These are phyloP conservation scores for Phlyctochytrium planicorne DNA, from an alignment of 192 early-diverging fungal species.

Conservation along the genomic window DNA sequence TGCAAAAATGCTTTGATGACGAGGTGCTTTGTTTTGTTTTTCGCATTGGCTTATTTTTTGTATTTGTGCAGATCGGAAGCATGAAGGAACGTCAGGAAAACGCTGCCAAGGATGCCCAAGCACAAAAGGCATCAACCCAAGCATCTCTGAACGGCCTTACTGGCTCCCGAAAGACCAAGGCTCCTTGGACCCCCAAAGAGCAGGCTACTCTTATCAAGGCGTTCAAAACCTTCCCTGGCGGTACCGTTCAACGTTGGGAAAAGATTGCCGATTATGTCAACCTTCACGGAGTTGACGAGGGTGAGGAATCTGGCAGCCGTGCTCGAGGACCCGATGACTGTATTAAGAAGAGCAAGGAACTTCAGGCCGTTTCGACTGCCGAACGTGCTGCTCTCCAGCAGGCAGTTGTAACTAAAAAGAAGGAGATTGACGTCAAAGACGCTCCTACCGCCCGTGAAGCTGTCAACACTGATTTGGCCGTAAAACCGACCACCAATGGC, in stretches of 20 bases:
- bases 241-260: slow-evolving; percentile 73
- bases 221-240: slow-evolving; percentile 77
- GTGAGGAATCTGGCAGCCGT: slow-evolving; percentile 37
- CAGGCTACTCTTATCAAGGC: slow-evolving; percentile 73
- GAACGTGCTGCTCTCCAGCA: slow-evolving; percentile 37
- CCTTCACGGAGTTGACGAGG: slow-evolving; percentile 62
- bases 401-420: slow-evolving; percentile 28
- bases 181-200: slow-evolving; percentile 71
- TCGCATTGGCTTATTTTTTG: background rate
- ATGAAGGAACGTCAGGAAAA: slow-evolving; percentile 10
- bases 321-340: slow-evolving; percentile 65
- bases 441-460: slow-evolving; percentile 26
- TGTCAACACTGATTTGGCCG: slow-evolving; percentile 12
- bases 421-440: slow-evolving; percentile 33
- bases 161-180: slow-evolving; percentile 23
- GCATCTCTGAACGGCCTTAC: background rate
- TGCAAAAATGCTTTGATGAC: slow-evolving; percentile 37
- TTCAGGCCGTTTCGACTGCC: slow-evolving; percentile 58
- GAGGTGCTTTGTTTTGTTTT: slow-evolving; percentile 15
- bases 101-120: slow-evolving; percentile 9
- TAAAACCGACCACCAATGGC: slow-evolving; percentile 9
- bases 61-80: background rate
- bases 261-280: slow-evolving; percentile 78
- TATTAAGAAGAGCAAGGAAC: slow-evolving; percentile 65
- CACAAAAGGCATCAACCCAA: slow-evolving; percentile 17